Percentiles rank a stretch among this genome's conserved stretches.
Evolutionary conservation across 441 rosid genomes (phyloP).

Genomic region (Populus tomentosa): DNA sequence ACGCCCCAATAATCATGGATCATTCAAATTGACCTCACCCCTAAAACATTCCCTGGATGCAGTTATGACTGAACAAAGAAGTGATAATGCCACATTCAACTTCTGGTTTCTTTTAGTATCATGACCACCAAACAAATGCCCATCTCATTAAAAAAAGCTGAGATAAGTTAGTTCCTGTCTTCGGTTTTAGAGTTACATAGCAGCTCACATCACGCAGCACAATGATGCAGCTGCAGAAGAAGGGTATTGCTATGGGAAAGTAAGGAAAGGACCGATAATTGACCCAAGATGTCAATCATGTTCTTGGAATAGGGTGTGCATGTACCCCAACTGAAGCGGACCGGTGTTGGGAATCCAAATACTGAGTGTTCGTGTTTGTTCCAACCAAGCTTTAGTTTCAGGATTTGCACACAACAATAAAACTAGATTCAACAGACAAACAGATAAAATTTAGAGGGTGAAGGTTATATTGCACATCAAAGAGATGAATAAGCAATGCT

Average conservation of each 20-base stretch:
- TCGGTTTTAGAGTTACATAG: no score
- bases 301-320: conserved; percentile 69
- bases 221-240: neutral
- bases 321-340: conserved; percentile 97
- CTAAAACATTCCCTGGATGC: neutral
- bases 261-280: conserved; percentile 39
- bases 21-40: neutral
- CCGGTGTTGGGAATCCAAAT: conserved; percentile 89
- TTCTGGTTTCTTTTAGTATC: neutral
- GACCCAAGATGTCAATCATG: conserved; percentile 65
- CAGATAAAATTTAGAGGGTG: neutral
- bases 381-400: conserved; percentile 55
- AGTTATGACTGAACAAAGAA: neutral
- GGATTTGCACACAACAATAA: conserved; percentile 51
- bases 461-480: neutral
- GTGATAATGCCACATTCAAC: neutral
- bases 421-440: conserved; percentile 13
- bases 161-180: neutral
- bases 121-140: neutral
- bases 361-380: conserved; percentile 59
- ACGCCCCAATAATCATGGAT: neutral
- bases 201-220: neutral
- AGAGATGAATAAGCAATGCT: neutral
- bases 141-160: neutral
- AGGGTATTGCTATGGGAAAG: conserved; percentile 3